Evolutionary conservation across 495 filamentous ascomycete genomes (phyloP), one percentile per base, ranked within the genome.

Genomic region (Sordaria brevicollis): DNA sequence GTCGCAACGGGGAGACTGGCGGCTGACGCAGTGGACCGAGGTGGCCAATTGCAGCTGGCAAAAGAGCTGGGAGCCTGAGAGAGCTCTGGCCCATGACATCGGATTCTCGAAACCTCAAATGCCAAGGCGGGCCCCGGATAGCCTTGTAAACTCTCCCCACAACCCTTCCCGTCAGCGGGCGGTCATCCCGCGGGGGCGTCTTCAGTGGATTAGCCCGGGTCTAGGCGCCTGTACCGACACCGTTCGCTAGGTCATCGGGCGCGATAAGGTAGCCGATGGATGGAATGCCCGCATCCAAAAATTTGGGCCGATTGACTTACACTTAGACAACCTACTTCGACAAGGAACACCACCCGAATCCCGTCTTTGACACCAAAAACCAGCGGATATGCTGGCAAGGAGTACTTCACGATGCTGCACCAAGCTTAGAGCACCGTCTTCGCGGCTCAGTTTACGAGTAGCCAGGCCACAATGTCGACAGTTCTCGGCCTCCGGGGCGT

Each of bases 401-500:
- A 77, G 72, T 65, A 76, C 70, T 35, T 67, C 76, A 35, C 74
- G 77, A 74, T 80, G 79, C 72, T 74, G 74, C 66, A 72, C 43
- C 72, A 77, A 72, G 67, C 70, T 79, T 62, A 72, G 76, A 66
- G 72, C 43, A 34, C 73, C 77, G 31, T 25, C 67, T 37, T 67
- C 65, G 31, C 71, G 71, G 65, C 72, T 78, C 8, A 75, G 69
- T 29, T 39, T 80, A 29, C 78, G 77, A 37, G 67, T 77, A 39
- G 67, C 73, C 8, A 67, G 74, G 25, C 76, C 74, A 7, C 79
- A 79, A 76, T 78, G 79, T 65, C 81, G 81, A 43, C 78, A 73
- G 54, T 86, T 83, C 70, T 79, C 83, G 9, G 65, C 74, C 38
- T 35, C 77, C 25, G 76, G 76, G 15, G 71, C 78, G 15, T 68